Conservation (phyloP, 345 rosid genomes). For the Eucalyptus curtisii region DNA sequence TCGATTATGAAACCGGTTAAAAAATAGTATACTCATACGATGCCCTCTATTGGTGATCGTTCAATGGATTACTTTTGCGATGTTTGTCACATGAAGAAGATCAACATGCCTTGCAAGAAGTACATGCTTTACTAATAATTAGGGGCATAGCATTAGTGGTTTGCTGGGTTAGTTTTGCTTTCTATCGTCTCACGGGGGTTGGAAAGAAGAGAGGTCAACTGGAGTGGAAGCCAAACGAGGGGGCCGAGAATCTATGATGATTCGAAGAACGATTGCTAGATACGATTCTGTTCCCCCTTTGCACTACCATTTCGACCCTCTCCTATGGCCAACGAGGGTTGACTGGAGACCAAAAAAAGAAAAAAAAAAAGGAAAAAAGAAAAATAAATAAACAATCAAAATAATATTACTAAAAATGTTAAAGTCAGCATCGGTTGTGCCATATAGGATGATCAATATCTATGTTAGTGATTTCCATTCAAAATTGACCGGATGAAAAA, state of each 20-base stretch:
- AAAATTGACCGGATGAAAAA: too few relatives aligned
- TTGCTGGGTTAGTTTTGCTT: background rate
- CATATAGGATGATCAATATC: too few relatives aligned
- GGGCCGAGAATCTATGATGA: background rate
- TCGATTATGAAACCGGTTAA: background rate
- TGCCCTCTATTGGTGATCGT: too few relatives aligned
- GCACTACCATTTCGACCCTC: too few relatives aligned
- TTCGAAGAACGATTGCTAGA: background rate
- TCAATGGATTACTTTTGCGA: background rate
- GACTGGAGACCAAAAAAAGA: too few relatives aligned
- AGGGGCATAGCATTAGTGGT: background rate
- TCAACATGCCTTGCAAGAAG: background rate
- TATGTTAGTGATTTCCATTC: too few relatives aligned
- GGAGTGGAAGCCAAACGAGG: background rate
- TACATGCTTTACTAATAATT: background rate
- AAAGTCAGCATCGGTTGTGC: too few relatives aligned
- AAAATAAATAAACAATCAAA: too few relatives aligned
- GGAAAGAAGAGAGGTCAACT: background rate
- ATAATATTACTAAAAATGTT: too few relatives aligned
- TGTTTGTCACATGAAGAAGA: background rate
- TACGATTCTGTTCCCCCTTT: background rate
- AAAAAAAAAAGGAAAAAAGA: rapidly evolving
- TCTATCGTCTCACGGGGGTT: background rate
- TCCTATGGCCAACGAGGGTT: too few relatives aligned
- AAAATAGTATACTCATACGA: too few relatives aligned